These are phyloP conservation scores for Straminergon stramineum DNA, from an alignment of 225 moss, liverwort and hornwort genomes.

Conservation along the genomic window DNA sequence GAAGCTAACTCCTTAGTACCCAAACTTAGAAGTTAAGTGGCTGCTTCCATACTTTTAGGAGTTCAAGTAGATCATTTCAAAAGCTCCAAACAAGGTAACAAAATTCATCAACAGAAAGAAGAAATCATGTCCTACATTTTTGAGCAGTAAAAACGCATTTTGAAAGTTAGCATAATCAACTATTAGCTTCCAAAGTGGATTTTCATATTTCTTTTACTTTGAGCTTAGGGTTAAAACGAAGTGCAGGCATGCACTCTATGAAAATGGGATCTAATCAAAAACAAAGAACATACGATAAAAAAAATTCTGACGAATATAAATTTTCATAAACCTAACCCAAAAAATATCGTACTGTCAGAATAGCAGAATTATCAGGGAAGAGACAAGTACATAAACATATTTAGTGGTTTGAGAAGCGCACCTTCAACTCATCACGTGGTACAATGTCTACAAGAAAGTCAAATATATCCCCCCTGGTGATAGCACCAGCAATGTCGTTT, in stretches of 20 bases:
- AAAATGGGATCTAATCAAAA: not conserved
- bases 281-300: not conserved
- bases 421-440: slow-evolving; percentile 87
- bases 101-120: not conserved
- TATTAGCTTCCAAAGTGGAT: not conserved
- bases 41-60: not conserved
- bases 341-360: not conserved
- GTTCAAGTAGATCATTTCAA: not conserved
- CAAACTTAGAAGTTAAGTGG: not conserved
- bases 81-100: not conserved
- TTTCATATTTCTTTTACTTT: not conserved
- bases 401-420: not conserved
- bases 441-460: slow-evolving; percentile 88
- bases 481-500: slow-evolving; percentile 87
- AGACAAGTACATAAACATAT: not conserved
- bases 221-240: not conserved
- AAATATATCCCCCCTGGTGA: slow-evolving; percentile 84
- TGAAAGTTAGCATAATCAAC: not conserved
- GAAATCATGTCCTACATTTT: not conserved
- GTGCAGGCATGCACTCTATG: not conserved
- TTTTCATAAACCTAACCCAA: not conserved
- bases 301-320: not conserved
- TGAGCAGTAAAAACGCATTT: not conserved
- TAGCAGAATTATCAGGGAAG: not conserved
- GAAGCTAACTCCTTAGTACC: not conserved